Conservation (phyloP, 352 stramenopile genomes). For the Phytophthora hybrid region DNA sequence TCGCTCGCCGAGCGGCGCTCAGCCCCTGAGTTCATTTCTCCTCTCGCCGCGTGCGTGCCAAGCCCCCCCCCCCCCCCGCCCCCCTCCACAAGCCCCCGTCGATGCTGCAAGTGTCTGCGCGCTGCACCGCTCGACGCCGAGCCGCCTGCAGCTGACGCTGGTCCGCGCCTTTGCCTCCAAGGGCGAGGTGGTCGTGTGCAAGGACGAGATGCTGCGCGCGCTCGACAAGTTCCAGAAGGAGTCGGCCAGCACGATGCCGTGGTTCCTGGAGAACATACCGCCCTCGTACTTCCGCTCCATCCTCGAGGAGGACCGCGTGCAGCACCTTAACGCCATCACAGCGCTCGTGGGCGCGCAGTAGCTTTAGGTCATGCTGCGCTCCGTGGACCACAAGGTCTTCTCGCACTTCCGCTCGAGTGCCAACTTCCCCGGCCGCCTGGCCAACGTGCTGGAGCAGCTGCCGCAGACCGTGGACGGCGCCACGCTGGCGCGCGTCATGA, state of each 20-base stretch:
- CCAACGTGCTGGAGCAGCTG: no score
- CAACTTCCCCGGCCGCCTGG: no score
- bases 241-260: conserved; percentile 72
- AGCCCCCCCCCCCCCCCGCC: conserved; percentile 1
- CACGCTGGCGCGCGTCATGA: no score
- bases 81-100: neutral
- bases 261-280: conserved; percentile 92
- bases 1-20: no score
- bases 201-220: conserved; percentile 61
- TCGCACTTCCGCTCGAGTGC: no score
- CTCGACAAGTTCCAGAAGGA: conserved; percentile 80
- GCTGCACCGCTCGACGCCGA: conserved; percentile 29
- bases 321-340: conserved; percentile 91
- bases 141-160: conserved; percentile 10
- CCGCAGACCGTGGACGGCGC: no score
- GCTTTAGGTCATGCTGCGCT: conserved; percentile 84
- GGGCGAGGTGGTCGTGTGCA: conserved; percentile 34
- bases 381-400: conserved; percentile 67
- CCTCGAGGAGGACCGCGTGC: conserved; percentile 80
- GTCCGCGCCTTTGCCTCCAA: conserved; percentile 31
- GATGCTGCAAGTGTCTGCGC: conserved; percentile 32
- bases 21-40: conserved; percentile 10
- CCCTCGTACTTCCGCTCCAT: conserved; percentile 91
- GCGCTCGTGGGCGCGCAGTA: conserved; percentile 78
- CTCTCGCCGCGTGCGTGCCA: conserved; percentile 13